Conservation (phyloP, 2,329 filamentous ascomycete genomes). For the Aspergillus carbonarius region DNA sequence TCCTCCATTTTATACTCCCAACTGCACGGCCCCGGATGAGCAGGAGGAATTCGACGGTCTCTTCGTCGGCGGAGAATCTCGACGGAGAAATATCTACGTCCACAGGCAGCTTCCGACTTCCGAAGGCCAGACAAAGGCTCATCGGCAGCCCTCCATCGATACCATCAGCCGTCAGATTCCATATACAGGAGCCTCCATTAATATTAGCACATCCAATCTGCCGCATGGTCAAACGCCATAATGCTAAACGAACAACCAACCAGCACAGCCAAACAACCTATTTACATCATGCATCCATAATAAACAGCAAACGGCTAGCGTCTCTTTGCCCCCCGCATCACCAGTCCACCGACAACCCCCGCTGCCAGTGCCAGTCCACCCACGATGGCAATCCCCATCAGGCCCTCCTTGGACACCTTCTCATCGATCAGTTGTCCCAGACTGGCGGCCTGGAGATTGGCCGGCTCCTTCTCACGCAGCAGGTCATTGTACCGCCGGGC, state of each 20-base stretch:
- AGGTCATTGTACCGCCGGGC: constrained; percentile 92
- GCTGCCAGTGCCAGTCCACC: constrained; percentile 90
- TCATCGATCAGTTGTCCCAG: constrained; percentile 88
- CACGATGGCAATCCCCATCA: constrained; percentile 92
- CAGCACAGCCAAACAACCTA: neutral
- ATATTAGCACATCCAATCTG: constrained; percentile 5
- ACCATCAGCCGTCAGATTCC: too few species aligned
- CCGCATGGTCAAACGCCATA: constrained; percentile 1
- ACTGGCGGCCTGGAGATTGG: constrained; percentile 86
- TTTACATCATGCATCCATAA: neutral
- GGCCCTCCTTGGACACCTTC: constrained; percentile 89
- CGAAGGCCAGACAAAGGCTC: too few species aligned
- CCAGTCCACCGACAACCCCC: constrained; percentile 84
- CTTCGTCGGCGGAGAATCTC: too few species aligned
- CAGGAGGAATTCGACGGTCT: too few species aligned
- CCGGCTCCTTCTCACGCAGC: constrained; percentile 84
- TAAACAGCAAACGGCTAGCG: constrained; percentile 36
- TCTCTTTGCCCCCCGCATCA: constrained; percentile 73
- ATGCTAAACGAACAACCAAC: constrained; percentile 2
- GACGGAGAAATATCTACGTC: too few species aligned
- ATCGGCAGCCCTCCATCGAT: too few species aligned
- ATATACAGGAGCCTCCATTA: neutral
- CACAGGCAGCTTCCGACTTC: too few species aligned
- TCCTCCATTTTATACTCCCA: too few species aligned
- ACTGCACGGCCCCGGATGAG: too few species aligned